Conservation (phyloP, 306 rosid genomes). For the Prosopis cineraria region DNA sequence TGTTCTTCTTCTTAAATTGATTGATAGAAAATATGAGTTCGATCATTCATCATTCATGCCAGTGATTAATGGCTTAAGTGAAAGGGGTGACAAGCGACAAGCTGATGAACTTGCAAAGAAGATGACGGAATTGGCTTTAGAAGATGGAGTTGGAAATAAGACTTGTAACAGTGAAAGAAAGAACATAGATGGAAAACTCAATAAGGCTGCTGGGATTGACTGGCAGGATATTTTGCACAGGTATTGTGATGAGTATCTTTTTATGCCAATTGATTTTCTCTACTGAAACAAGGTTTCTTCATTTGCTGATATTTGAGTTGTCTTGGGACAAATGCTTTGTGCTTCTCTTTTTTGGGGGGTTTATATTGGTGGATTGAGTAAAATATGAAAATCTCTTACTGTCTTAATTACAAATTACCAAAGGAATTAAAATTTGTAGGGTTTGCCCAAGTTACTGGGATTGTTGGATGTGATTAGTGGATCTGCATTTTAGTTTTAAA, state of each 20-base stretch:
- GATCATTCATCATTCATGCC: slow-evolving; percentile 82
- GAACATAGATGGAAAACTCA: slow-evolving; percentile 40
- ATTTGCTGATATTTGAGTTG: not conserved
- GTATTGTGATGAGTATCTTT: slow-evolving; percentile 43
- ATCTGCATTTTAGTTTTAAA: not conserved
- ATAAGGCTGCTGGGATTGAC: slow-evolving; percentile 46
- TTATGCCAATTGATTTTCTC: not conserved
- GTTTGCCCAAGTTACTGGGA: not conserved
- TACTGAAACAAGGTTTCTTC: not conserved
- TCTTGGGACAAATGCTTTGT: slow-evolving; percentile 15
- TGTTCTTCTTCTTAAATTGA: slow-evolving; percentile 60
- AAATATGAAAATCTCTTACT: not conserved
- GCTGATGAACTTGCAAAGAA: slow-evolving; percentile 74
- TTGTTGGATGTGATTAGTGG: not conserved
- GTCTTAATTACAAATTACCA: not conserved
- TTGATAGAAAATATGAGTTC: slow-evolving; percentile 62
- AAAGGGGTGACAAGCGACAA: slow-evolving; percentile 69
- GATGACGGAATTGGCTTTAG: slow-evolving; percentile 81
- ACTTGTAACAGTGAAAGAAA: slow-evolving; percentile 39
- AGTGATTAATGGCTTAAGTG: slow-evolving; percentile 78
- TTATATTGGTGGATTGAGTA: not conserved
- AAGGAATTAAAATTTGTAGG: not conserved
- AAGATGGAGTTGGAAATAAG: slow-evolving; percentile 48
- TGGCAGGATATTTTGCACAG: slow-evolving; percentile 85
- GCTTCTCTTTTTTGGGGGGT: not conserved